Evolutionary conservation across 1,284 basidiomycete species (phyloP).

Genomic region (Ceratobasidium sp.): DNA sequence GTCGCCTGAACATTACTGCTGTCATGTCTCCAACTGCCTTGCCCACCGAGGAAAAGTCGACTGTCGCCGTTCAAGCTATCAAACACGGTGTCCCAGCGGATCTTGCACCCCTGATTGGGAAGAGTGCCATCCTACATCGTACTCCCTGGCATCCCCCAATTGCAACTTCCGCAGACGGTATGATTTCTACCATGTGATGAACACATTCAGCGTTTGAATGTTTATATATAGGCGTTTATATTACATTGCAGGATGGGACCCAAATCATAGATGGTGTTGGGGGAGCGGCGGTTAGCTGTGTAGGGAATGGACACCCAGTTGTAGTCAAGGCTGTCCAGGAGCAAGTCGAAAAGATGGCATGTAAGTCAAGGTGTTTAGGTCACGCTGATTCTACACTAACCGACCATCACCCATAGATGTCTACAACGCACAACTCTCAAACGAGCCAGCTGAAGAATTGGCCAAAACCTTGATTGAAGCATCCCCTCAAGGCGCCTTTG

Average conservation of each 20-base stretch:
- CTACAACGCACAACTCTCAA: slow-evolving; percentile 81
- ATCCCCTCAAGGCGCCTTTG: slow-evolving; percentile 72
- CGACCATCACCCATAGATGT: slow-evolving; percentile 64
- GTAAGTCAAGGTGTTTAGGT: slow-evolving; percentile 54
- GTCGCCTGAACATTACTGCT: too few relatives aligned
- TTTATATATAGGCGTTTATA: slow-evolving; percentile 19
- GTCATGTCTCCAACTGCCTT: slow-evolving; percentile 40
- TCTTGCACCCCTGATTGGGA: slow-evolving; percentile 24
- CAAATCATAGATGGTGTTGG: slow-evolving; percentile 77
- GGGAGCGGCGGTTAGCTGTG: slow-evolving; percentile 81
- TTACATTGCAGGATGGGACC: slow-evolving; percentile 61
- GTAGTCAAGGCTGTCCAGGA: slow-evolving; percentile 76
- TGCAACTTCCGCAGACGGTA: slow-evolving; percentile 69
- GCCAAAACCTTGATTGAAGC: slow-evolving; percentile 66
- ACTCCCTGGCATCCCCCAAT: slow-evolving; percentile 73
- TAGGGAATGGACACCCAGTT: slow-evolving; percentile 76
- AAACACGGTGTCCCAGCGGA: slow-evolving; percentile 36
- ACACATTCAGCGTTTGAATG: too few relatives aligned
- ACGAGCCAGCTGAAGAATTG: slow-evolving; percentile 77
- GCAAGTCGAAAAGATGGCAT: slow-evolving; percentile 76
- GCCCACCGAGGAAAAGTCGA: background rate
- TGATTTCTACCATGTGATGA: slow-evolving; percentile 44
- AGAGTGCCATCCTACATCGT: slow-evolving; percentile 47
- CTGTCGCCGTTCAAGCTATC: slow-evolving; percentile 17
- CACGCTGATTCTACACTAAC: slow-evolving; percentile 39